Percentiles rank a stretch among this genome's conserved stretches.
phyloP scores from a whole-genome alignment of 441 rosid species.

The Gossypium schwendimanii region DNA sequence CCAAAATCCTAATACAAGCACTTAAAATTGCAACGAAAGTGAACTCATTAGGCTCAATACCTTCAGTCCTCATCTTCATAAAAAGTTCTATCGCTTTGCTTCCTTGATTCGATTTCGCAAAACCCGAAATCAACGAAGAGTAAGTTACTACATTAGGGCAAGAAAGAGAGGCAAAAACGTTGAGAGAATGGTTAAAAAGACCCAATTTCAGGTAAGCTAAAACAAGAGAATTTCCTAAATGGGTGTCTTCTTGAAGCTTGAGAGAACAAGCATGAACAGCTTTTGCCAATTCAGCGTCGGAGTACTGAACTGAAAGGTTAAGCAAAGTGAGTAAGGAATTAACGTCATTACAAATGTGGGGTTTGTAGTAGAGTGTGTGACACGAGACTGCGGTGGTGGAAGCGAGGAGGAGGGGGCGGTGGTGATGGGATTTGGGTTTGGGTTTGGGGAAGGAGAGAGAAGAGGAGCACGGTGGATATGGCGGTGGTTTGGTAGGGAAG shows the following conservation, averaged over 20 bases:
- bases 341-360: background rate
- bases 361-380: background rate
- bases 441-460: slow-evolving; percentile 18
- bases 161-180: slow-evolving; percentile 37
- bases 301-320: slow-evolving; percentile 39
- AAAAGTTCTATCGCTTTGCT: slow-evolving; percentile 48
- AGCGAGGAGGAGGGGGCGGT: slow-evolving; percentile 19
- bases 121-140: slow-evolving; percentile 51
- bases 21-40: slow-evolving; percentile 66
- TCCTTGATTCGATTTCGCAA: slow-evolving; percentile 43
- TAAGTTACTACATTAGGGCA: slow-evolving; percentile 63
- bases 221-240: slow-evolving; percentile 47
- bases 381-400: slow-evolving; percentile 15
- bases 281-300: slow-evolving; percentile 40
- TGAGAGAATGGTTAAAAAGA: slow-evolving; percentile 37
- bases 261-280: slow-evolving; percentile 57
- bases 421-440: slow-evolving; percentile 20
- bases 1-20: slow-evolving; percentile 46
- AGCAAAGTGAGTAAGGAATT: slow-evolving; percentile 36
- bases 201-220: slow-evolving; percentile 60
- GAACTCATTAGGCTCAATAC: slow-evolving; percentile 57
- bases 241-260: slow-evolving; percentile 39
- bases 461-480: slow-evolving; percentile 17
- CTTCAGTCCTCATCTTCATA: slow-evolving; percentile 47
- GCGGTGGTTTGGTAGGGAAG: slow-evolving; percentile 16